phyloP scores from a whole-genome alignment of 2,329 filamentous ascomycete species.

The Fusarium marasasianum region DNA sequence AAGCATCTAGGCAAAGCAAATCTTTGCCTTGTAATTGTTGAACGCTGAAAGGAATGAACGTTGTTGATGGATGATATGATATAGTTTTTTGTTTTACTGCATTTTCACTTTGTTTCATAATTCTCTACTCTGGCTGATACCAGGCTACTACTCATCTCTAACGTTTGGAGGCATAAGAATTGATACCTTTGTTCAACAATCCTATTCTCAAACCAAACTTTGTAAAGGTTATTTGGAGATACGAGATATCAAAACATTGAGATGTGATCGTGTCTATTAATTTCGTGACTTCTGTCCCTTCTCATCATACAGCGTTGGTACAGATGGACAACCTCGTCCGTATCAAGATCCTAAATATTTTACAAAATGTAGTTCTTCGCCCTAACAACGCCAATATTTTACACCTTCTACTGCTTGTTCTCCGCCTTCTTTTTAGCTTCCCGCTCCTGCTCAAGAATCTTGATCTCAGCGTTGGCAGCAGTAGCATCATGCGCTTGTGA shows the following conservation, averaged over 20 bases:
- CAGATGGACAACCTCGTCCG: constrained; percentile 30
- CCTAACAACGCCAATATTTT: constrained; percentile 4
- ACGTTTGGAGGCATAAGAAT: constrained; percentile 26
- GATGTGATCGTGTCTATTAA: constrained; percentile 44
- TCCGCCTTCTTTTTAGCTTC: constrained; percentile 27
- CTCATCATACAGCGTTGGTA: constrained; percentile 43
- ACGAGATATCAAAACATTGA: constrained; percentile 13
- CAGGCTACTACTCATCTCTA: constrained; percentile 35
- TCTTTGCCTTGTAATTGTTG: neutral
- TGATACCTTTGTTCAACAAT: constrained; percentile 6
- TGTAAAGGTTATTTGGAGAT: neutral
- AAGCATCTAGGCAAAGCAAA: neutral
- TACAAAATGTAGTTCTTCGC: constrained; percentile 35
- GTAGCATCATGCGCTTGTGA: constrained; percentile 43
- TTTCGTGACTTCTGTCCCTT: constrained; percentile 24
- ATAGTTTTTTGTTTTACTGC: constrained; percentile 33
- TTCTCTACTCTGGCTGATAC: constrained; percentile 38
- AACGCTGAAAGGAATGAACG: neutral
- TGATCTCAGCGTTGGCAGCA: constrained; percentile 40
- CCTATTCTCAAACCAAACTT: neutral
- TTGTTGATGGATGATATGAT: constrained; percentile 1
- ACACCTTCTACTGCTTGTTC: constrained; percentile 7
- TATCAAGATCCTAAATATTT: constrained; percentile 31
- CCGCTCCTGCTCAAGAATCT: constrained; percentile 26
- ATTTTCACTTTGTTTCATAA: constrained; percentile 18